Evolutionary conservation across 2,329 filamentous ascomycete species (phyloP).

Genomic region (Talaromyces sp.): DNA sequence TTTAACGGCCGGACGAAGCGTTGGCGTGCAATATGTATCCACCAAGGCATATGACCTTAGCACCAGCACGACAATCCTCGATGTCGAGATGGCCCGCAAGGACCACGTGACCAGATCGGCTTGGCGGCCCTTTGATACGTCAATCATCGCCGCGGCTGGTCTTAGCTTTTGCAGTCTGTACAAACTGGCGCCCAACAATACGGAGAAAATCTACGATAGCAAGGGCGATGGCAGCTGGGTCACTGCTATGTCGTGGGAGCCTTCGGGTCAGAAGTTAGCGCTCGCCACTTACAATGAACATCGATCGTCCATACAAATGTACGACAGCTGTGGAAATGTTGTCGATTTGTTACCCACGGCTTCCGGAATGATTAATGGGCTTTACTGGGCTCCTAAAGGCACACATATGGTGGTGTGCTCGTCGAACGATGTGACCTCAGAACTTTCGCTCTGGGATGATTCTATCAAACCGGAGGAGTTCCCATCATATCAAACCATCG

Average conservation of each 20-base stretch:
- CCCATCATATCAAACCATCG: slow-evolving; percentile 34
- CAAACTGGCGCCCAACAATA: slow-evolving; percentile 31
- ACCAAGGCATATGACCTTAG: slow-evolving; percentile 48
- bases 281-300: slow-evolving; percentile 45
- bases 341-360: slow-evolving; percentile 46
- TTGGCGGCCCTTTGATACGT: slow-evolving; percentile 46
- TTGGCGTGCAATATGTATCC: slow-evolving; percentile 47
- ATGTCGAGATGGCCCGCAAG: slow-evolving; percentile 34
- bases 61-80: slow-evolving; percentile 42
- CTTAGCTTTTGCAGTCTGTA: slow-evolving; percentile 46
- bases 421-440: slow-evolving; percentile 38
- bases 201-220: slow-evolving; percentile 37
- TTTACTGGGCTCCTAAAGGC: slow-evolving; percentile 41
- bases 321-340: slow-evolving; percentile 41
- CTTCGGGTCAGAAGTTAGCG: slow-evolving; percentile 42
- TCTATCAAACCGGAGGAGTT: slow-evolving; percentile 36
- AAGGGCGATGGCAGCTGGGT: slow-evolving; percentile 35
- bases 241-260: slow-evolving; percentile 47
- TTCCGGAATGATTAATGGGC: slow-evolving; percentile 41
- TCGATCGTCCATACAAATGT: slow-evolving; percentile 44
- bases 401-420: slow-evolving; percentile 42
- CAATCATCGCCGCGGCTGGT: slow-evolving; percentile 41
- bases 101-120: slow-evolving; percentile 40
- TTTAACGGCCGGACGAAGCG: slow-evolving; percentile 43
- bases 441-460: slow-evolving; percentile 45